phyloP scores from a whole-genome alignment of 2,329 filamentous ascomycete species.

The Dactylellina cionopaga region DNA sequence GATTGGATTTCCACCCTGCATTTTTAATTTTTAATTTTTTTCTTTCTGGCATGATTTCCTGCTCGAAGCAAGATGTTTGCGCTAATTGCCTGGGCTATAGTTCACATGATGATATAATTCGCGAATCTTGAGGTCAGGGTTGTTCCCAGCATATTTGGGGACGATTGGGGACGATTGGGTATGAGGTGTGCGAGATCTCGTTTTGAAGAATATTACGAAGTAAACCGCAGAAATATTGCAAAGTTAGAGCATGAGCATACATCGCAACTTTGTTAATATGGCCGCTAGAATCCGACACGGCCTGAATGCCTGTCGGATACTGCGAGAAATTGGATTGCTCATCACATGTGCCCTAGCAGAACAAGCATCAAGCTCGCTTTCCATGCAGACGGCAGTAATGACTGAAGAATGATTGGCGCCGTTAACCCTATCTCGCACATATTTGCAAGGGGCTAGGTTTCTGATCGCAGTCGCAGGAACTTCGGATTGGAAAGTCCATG shows the following conservation, averaged over 20 bases:
- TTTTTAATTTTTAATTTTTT: neutral
- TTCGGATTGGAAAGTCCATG: slow-evolving; percentile 24
- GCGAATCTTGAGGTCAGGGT: slow-evolving; percentile 40
- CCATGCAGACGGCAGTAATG: slow-evolving; percentile 5
- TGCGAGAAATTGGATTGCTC: slow-evolving; percentile 18
- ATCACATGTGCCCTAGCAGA: slow-evolving; percentile 25
- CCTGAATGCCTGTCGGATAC: neutral
- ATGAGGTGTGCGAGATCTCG: no score
- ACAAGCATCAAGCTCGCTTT: slow-evolving; percentile 6
- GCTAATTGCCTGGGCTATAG: slow-evolving; percentile 16
- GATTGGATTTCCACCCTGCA: neutral
- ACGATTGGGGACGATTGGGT: neutral
- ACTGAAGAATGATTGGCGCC: slow-evolving; percentile 5
- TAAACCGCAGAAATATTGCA: no score
- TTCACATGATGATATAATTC: slow-evolving; percentile 43
- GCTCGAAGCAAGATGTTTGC: no score
- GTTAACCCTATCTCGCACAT: neutral
- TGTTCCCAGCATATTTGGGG: neutral
- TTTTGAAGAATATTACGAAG: no score
- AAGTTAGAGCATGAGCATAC: no score
- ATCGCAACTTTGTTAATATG: no score
- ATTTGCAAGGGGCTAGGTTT: neutral
- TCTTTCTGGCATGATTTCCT: no score
- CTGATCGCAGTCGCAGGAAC: slow-evolving; percentile 20
- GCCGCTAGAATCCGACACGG: neutral